Percentiles rank a stretch among this genome's conserved stretches.
Conservation (phyloP, 1,284 basidiomycete genomes). For the Pulveroboletus ridleyi region DNA sequence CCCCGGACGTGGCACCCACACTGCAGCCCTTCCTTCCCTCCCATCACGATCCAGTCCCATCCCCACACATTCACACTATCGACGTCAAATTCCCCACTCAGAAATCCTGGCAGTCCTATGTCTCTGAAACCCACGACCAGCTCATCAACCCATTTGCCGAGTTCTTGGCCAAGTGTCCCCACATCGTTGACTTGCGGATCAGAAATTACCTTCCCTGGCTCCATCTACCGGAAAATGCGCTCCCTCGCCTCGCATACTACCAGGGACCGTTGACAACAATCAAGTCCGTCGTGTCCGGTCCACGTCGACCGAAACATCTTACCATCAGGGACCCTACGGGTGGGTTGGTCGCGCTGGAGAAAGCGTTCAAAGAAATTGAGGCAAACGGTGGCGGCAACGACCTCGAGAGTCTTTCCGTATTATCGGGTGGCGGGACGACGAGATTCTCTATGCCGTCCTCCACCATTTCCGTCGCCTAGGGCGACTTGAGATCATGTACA, state of each 20-base stretch:
- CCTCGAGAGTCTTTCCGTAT: conserved; percentile 36
- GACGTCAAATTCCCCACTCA: conserved; percentile 43
- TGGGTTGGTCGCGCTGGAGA: conserved; percentile 34
- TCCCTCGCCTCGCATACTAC: conserved; percentile 39
- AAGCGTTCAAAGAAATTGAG: conserved; percentile 37
- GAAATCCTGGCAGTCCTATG: conserved; percentile 39
- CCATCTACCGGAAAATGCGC: conserved; percentile 31
- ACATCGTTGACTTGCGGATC: conserved; percentile 29
- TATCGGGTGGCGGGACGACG: conserved; percentile 37
- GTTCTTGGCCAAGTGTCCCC: conserved; percentile 35
- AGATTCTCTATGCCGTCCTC: conserved; percentile 37
- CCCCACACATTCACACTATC: conserved; percentile 40
- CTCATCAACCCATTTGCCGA: conserved; percentile 33
- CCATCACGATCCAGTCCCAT: conserved; percentile 33
- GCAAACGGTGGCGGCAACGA: conserved; percentile 15
- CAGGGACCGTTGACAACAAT: conserved; percentile 39
- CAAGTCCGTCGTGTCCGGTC: conserved; percentile 30
- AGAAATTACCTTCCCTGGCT: conserved; percentile 37
- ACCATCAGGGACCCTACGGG: conserved; percentile 33
- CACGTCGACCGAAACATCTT: conserved; percentile 28
- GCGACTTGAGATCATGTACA: conserved; percentile 38
- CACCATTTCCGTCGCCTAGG: conserved; percentile 30
- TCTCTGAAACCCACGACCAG: conserved; percentile 36
- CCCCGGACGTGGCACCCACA: neutral
- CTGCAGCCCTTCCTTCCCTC: conserved; percentile 11